Percentiles rank a stretch among this genome's conserved stretches.
phyloP scores from a whole-genome alignment of 1,284 basidiomycete species.

The Fistulinella staudtii region DNA sequence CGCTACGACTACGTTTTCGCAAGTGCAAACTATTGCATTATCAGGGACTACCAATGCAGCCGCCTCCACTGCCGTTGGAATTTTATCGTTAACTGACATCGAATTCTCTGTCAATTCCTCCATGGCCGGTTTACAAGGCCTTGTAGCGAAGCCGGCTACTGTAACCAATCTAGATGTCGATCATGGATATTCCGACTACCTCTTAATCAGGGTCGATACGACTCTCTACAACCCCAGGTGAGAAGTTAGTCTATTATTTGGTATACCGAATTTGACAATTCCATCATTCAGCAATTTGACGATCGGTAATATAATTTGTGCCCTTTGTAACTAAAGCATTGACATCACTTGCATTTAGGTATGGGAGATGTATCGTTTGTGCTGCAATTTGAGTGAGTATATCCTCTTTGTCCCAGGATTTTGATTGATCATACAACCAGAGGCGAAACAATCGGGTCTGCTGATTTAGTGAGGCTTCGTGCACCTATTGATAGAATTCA shows the following conservation, averaged over 20 bases:
- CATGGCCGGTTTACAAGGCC: slow-evolving; percentile 66
- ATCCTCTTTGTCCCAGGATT: background rate
- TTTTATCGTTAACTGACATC: slow-evolving; percentile 58
- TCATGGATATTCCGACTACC: slow-evolving; percentile 62
- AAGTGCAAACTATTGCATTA: slow-evolving; percentile 50
- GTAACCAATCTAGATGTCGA: slow-evolving; percentile 66
- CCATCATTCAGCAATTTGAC: slow-evolving; percentile 56
- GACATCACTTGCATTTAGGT: slow-evolving; percentile 34
- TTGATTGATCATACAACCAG: slow-evolving; percentile 28
- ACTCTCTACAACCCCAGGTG: slow-evolving; percentile 62
- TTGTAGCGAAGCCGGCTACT: slow-evolving; percentile 56
- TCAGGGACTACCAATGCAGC: slow-evolving; percentile 58
- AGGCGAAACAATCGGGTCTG: slow-evolving; percentile 54
- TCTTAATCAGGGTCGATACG: slow-evolving; percentile 68
- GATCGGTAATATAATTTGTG: slow-evolving; percentile 41
- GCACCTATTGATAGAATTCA: slow-evolving; percentile 16
- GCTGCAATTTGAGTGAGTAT: slow-evolving; percentile 53
- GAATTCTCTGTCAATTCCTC: slow-evolving; percentile 60
- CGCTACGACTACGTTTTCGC: slow-evolving; percentile 57
- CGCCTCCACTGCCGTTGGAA: slow-evolving; percentile 70
- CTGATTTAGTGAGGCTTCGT: slow-evolving; percentile 46
- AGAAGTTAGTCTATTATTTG: slow-evolving; percentile 7
- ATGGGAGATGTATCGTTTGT: slow-evolving; percentile 64
- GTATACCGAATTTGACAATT: slow-evolving; percentile 4
- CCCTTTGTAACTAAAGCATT: slow-evolving; percentile 2